Conservation (phyloP, 148 eudicot species). For the Suaeda aralocaspica region DNA sequence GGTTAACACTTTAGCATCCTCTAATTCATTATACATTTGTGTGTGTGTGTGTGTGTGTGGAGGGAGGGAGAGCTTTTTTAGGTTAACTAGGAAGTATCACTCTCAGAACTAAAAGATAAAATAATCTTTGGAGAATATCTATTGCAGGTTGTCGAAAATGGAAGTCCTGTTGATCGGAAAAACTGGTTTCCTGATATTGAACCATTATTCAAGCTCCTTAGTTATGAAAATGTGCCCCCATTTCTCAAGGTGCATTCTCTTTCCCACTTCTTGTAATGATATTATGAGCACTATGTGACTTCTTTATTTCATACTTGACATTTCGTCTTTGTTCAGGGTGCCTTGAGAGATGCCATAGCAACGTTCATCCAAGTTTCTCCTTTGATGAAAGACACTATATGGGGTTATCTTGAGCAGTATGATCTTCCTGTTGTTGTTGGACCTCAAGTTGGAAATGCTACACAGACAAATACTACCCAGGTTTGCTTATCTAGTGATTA, state of each 20-base stretch:
- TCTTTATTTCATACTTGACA: slow-evolving; percentile 3
- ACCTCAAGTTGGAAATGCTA: slow-evolving; percentile 51
- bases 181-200: slow-evolving; percentile 97
- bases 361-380: slow-evolving; percentile 73
- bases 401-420: slow-evolving; percentile 93
- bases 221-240: slow-evolving; percentile 97
- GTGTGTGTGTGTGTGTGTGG: too few species aligned
- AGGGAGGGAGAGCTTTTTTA: too few species aligned
- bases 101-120: background rate
- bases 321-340: slow-evolving; percentile 53
- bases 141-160: slow-evolving; percentile 74
- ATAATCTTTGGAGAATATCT: slow-evolving; percentile 6
- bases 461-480: slow-evolving; percentile 53
- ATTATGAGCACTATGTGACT: background rate
- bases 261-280: background rate
- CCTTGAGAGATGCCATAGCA: slow-evolving; percentile 73
- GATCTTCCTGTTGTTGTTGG: slow-evolving; percentile 96
- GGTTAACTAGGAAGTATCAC: background rate
- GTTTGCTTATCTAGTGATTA: slow-evolving; percentile 29
- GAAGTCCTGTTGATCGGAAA: slow-evolving; percentile 69
- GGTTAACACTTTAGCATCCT: too few species aligned
- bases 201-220: slow-evolving; percentile 90
- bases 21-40: too few species aligned
- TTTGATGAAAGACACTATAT: slow-evolving; percentile 67
- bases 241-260: slow-evolving; percentile 65